These are phyloP conservation scores for Takakia lepidozioides DNA, from an alignment of 225 moss, liverwort and hornwort genomes.

Conservation along the genomic window DNA sequence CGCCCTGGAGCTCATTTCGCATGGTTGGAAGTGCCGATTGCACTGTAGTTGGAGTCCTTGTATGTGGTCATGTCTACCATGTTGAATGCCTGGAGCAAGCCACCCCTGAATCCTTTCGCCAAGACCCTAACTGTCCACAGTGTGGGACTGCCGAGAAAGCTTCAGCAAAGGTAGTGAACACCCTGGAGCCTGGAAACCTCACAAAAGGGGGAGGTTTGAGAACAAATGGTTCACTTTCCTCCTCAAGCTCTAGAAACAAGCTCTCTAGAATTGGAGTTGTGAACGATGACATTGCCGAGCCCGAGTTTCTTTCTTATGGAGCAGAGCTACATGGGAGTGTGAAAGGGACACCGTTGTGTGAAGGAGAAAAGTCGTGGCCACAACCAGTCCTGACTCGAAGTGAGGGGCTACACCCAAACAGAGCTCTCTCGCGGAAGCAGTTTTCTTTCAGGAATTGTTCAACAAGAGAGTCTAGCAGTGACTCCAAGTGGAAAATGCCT, in stretches of 20 bases:
- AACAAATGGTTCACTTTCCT: slow-evolving; percentile 8
- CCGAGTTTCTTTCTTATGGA: slow-evolving; percentile 14
- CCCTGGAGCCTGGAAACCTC: slow-evolving; percentile 13
- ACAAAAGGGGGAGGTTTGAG: slow-evolving; percentile 28
- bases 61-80: slow-evolving; percentile 78
- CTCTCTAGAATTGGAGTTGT: slow-evolving; percentile 66
- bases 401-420: slow-evolving; percentile 13
- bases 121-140: slow-evolving; percentile 72
- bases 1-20: slow-evolving; percentile 64
- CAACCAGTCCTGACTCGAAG: slow-evolving; percentile 10
- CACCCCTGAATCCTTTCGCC: slow-evolving; percentile 58
- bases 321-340: background rate
- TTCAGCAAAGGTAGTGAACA: slow-evolving; percentile 18
- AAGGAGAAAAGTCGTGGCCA: slow-evolving; percentile 14
- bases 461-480: slow-evolving; percentile 18
- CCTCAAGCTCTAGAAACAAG: slow-evolving; percentile 48
- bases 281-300: slow-evolving; percentile 26
- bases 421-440: slow-evolving; percentile 25
- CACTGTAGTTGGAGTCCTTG: slow-evolving; percentile 72
- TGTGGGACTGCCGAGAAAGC: slow-evolving; percentile 47
- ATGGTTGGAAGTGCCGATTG: slow-evolving; percentile 63
- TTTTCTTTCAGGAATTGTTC: slow-evolving; percentile 30
- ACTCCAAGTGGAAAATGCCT: slow-evolving; percentile 20
- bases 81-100: slow-evolving; percentile 72
- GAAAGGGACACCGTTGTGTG: slow-evolving; percentile 5